Percentiles rank a stretch among this genome's conserved stretches.
These are phyloP conservation scores for Colletotrichum sp. DNA, from an alignment of 2,329 filamentous ascomycete species.

Conservation along the genomic window DNA sequence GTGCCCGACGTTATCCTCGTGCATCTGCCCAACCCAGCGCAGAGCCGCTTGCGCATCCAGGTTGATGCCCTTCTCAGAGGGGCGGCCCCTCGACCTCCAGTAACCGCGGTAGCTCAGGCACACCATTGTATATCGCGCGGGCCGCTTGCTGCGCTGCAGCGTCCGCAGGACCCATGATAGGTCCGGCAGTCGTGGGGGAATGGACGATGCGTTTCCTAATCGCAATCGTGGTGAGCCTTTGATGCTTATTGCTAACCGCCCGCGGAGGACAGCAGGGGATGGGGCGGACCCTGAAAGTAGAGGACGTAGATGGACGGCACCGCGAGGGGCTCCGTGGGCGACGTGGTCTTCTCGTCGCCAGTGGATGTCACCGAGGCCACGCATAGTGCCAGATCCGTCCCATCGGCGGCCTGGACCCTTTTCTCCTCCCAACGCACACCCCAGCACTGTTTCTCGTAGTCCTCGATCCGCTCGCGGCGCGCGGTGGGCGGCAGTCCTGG, in stretches of 20 bases:
- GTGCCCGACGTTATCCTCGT: slow-evolving; percentile 29
- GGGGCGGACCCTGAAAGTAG: slow-evolving; percentile 58
- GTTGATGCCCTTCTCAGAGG: slow-evolving; percentile 74
- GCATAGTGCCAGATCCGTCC: slow-evolving; percentile 67
- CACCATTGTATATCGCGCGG: slow-evolving; percentile 50
- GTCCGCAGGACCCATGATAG: slow-evolving; percentile 57
- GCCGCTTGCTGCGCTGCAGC: slow-evolving; percentile 41
- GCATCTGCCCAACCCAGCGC: slow-evolving; percentile 60
- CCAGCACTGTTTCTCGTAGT: slow-evolving; percentile 64
- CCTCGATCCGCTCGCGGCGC: slow-evolving; percentile 67
- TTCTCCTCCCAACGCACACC: slow-evolving; percentile 73
- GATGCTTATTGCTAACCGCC: background rate
- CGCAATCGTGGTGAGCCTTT: slow-evolving; percentile 6
- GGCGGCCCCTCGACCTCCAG: slow-evolving; percentile 77
- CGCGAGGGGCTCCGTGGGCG: background rate
- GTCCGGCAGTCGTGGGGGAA: slow-evolving; percentile 61
- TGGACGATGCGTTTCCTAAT: slow-evolving; percentile 63
- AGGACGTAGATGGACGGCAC: slow-evolving; percentile 55
- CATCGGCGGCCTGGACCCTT: slow-evolving; percentile 64
- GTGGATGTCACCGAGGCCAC: slow-evolving; percentile 48
- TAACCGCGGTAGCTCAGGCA: slow-evolving; percentile 73
- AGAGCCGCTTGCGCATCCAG: slow-evolving; percentile 70
- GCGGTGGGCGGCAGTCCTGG: slow-evolving; percentile 76
- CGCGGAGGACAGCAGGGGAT: slow-evolving; percentile 9
- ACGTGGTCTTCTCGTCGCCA: slow-evolving; percentile 16